Evolutionary conservation across 257 asterid genomes (phyloP), one percentile per base, ranked within the genome.

Genomic region (Ocimum tenuiflorum): DNA sequence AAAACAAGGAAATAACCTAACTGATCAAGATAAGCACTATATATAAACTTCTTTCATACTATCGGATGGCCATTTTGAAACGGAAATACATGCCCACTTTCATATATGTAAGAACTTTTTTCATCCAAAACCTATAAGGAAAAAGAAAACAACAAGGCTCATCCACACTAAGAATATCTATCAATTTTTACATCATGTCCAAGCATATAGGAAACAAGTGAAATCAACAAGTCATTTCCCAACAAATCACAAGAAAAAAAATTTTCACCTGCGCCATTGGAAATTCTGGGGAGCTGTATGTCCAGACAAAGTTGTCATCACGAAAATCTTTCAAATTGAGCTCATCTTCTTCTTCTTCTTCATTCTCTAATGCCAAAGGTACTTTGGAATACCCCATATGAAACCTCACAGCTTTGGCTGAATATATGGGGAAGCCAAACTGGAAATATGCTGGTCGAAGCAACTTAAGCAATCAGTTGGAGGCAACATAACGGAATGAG

Each of bases 371-470:
- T 42, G 72, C 76, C 70, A 70, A 49, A 58, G 75, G 80, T 61
- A 6, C 73, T 61, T 60, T 75, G 15, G 78, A 75, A 68, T 80
- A 74, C 60, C 96, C 96, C 81, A 85, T 49, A 17, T 73, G 74
- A 70, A 89, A 87, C 65, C 89, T 80, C 73, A 89, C 84, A 69
- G 89, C 82, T 75, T 58, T 87, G 24, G 94, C 79, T n/a, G 95
- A 89, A 71, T 87, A 89, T 64, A 89, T 77, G 43, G 96, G 96
- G 73, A 74, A 77, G 61, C 82, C 94, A 38, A 61, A 76, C 89
- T 89, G 96, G 76, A 89, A 89, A 68, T 73, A 83, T 0, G 94
- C 96, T 89, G 94, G 66, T 51, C 74, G 53, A 58, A 74, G 71
- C 33, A 72, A 73, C 29, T 20, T 14, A 62, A 9, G 35, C 39